A percentile compares a stretch with the other conserved stretches of the same genome.
Evolutionary conservation across 345 rosid species (phyloP).

Genomic region (Citrus hindsii): DNA sequence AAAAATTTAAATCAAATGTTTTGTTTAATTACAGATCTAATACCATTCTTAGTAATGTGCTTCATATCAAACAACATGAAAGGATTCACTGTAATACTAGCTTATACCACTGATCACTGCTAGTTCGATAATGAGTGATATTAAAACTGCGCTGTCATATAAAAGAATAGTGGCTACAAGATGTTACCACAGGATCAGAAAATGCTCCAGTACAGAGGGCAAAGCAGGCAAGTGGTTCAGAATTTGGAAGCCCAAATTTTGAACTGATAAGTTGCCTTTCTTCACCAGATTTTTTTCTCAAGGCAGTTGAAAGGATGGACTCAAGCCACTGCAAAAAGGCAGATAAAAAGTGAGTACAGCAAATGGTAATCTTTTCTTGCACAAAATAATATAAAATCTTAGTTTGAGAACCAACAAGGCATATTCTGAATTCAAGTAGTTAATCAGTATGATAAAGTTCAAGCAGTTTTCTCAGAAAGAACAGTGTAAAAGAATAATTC

Average conservation of each 20-base stretch:
- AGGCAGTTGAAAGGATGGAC: conserved; percentile 68
- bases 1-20: no score
- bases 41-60: background rate
- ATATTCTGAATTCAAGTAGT: background rate
- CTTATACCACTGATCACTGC: background rate
- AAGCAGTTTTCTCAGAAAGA: background rate
- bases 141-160: background rate
- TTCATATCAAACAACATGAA: background rate
- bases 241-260: conserved; percentile 51
- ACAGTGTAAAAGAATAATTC: background rate
- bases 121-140: background rate
- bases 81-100: background rate
- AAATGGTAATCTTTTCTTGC: conserved; percentile 1
- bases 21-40: no score
- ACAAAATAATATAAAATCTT: background rate
- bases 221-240: conserved; percentile 70
- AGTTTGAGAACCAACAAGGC: background rate
- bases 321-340: conserved; percentile 74
- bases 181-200: conserved; percentile 82
- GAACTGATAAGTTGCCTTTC: conserved; percentile 56
- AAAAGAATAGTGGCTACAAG: background rate
- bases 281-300: conserved; percentile 67
- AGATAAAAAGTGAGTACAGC: conserved; percentile 1
- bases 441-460: background rate
- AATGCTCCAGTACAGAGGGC: conserved; percentile 81